Base-by-base conservation (phyloP, 495 filamentous ascomycete species). In the Penicillium atrosanguineum region DNA sequence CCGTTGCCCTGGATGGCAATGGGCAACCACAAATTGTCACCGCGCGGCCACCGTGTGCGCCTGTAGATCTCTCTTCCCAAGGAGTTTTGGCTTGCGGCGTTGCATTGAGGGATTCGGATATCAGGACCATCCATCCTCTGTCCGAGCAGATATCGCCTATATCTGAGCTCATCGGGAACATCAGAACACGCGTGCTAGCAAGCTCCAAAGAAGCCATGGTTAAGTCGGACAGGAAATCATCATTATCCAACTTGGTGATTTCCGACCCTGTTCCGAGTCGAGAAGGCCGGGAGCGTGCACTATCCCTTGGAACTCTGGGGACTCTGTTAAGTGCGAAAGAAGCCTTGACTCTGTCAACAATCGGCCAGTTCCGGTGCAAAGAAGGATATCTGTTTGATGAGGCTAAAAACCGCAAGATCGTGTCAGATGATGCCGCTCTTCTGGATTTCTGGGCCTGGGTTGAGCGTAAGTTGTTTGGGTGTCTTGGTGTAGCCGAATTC, bases 351-450 rank as follows among this genome's bases (percentile, higher is more conserved):
- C 57, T 73, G 46, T 68, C 65, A 62, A 75, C 67, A 23, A 55
- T 82, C 18, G 82, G 59, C 48, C 71, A 71, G 59, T 72, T 68
- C 49, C 80, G 77, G 45, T 85, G 88, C 50, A 79, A 79, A 51
- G 85, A 88, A 63, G 87, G 88, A 1, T 97, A 97, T 63, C 72
- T 89, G 1, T 91, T 95, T 59, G 79, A 96, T 63, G 87, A 79
- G 53, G 59, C 67, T 11, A 80, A 73, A 26, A 97, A 96, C 59
- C 79, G 78, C 52, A 61, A 78, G 7, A 82, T 96, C 21, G 69
- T 88, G 1, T 68, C 75, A 1, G 86, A 92, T 58, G 87, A 96
- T 67, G 77, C 78, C n/a, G 87, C 83, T 77, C 74, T 95, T 8
- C 81, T 83, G 55, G 84, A 86, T 37, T 70, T 90, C 41, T 97